Percentiles rank a stretch among this genome's conserved stretches.
Evolutionary conservation across 441 rosid genomes (phyloP).

Genomic region (California macrophylla): DNA sequence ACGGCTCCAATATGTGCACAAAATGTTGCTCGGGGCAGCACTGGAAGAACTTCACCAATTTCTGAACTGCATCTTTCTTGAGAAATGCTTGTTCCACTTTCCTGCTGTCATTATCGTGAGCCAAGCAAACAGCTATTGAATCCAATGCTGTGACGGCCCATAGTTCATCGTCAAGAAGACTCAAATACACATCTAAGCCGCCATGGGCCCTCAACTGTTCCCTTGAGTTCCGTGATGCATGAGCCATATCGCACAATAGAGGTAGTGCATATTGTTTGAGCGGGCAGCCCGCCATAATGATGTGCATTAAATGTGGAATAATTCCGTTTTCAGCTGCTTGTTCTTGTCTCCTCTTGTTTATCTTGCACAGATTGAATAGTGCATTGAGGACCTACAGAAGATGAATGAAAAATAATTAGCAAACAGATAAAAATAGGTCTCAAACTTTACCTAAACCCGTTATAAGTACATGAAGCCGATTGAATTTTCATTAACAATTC

Average conservation of each 20-base stretch:
- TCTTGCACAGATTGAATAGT: slow-evolving; percentile 89
- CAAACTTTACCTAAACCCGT: neutral
- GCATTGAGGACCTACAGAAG: slow-evolving; percentile 88
- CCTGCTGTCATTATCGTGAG: slow-evolving; percentile 87
- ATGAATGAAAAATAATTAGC: neutral
- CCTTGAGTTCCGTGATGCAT: slow-evolving; percentile 94
- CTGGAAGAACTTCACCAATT: slow-evolving; percentile 77
- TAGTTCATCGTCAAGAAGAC: slow-evolving; percentile 71
- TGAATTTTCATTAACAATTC: no score
- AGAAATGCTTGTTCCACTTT: slow-evolving; percentile 91
- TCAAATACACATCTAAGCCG: slow-evolving; percentile 83
- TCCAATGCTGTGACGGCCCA: slow-evolving; percentile 95
- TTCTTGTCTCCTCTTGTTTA: slow-evolving; percentile 97
- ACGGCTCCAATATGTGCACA: slow-evolving; percentile 92
- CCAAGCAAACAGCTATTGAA: slow-evolving; percentile 94
- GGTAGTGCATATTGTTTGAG: slow-evolving; percentile 80
- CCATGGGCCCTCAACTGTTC: slow-evolving; percentile 95
- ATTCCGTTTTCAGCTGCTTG: slow-evolving; percentile 99
- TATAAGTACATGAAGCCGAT: neutral
- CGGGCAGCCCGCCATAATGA: slow-evolving; percentile 43
- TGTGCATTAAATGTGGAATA: slow-evolving; percentile 84
- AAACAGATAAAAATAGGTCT: neutral
- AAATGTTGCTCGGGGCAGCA: slow-evolving; percentile 90
- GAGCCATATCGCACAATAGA: slow-evolving; percentile 94
- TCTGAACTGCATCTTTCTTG: slow-evolving; percentile 77